Evolutionary conservation across 305 asterid genomes (phyloP).

Genomic region (Fraxinus sp.): DNA sequence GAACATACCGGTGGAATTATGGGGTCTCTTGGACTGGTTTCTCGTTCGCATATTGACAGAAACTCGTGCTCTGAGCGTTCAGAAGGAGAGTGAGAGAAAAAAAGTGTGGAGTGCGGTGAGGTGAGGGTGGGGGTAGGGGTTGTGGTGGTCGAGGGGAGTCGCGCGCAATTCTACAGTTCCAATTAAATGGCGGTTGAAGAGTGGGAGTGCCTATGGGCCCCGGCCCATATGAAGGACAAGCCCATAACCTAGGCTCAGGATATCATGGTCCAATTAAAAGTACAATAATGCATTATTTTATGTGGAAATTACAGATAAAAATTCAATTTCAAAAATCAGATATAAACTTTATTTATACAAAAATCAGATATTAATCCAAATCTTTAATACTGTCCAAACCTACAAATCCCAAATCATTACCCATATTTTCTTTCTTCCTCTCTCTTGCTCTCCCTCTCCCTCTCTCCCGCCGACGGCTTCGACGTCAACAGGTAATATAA

Average conservation of each 20-base stretch:
- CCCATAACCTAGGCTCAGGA: background rate
- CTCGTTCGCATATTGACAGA: slow-evolving; percentile 54
- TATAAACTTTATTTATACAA: no score
- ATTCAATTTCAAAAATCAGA: no score
- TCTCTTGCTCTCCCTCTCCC: no score
- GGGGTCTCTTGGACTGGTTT: slow-evolving; percentile 46
- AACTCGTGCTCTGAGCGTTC: background rate
- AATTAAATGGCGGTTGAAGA: slow-evolving; percentile 6
- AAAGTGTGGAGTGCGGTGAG: background rate
- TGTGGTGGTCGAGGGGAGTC: background rate
- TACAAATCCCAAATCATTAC: no score
- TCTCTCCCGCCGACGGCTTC: no score
- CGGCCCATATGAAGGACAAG: background rate
- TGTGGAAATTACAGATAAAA: no score
- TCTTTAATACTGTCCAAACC: no score
- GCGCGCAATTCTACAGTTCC: slow-evolving; percentile 28
- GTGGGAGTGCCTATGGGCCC: background rate
- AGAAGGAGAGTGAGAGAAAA: background rate
- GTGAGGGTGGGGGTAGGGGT: background rate
- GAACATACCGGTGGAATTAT: slow-evolving; percentile 38
- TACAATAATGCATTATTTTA: no score
- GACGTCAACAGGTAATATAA: no score
- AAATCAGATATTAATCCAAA: no score
- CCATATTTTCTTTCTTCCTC: no score
- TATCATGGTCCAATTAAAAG: background rate